phyloP scores from a whole-genome alignment of 2,329 filamentous ascomycete genomes.

The Exophiala alcalophila region DNA sequence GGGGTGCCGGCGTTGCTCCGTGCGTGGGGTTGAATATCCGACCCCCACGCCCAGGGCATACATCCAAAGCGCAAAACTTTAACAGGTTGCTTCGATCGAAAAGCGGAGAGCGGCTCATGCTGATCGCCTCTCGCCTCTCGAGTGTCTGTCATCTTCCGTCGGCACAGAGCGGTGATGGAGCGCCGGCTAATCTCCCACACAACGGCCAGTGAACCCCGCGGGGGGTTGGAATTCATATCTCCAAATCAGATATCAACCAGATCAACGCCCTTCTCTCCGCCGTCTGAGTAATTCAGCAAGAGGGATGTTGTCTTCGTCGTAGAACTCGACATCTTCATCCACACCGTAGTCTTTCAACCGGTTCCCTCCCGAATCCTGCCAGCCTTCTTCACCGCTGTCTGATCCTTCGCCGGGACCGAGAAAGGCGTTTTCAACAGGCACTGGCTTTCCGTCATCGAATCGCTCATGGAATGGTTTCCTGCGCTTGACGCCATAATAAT shows the following conservation, averaged over 20 bases:
- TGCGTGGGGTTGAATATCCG: too few relatives aligned
- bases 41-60: too few relatives aligned
- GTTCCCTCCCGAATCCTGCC: constrained; percentile 63
- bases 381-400: constrained; percentile 56
- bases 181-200: too few relatives aligned
- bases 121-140: too few relatives aligned
- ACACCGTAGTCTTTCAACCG: constrained; percentile 62
- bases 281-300: constrained; percentile 53
- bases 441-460: constrained; percentile 30
- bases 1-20: constrained; percentile 12
- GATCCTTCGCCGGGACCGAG: constrained; percentile 28
- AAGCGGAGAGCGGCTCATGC: too few relatives aligned
- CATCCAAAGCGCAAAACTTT: too few relatives aligned
- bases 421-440: constrained; percentile 25
- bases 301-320: constrained; percentile 60
- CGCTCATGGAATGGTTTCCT: constrained; percentile 44
- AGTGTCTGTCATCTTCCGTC: too few relatives aligned
- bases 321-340: constrained; percentile 63
- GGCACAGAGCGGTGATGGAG: too few relatives aligned
- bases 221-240: too few relatives aligned
- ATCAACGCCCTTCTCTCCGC: constrained; percentile 30
- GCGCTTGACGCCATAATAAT: constrained; percentile 36
- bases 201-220: too few relatives aligned
- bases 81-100: too few relatives aligned
- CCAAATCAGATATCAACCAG: too few relatives aligned